Conservation (phyloP, 2,329 filamentous ascomycete genomes). For the Lecanoromycetidae sp. region DNA sequence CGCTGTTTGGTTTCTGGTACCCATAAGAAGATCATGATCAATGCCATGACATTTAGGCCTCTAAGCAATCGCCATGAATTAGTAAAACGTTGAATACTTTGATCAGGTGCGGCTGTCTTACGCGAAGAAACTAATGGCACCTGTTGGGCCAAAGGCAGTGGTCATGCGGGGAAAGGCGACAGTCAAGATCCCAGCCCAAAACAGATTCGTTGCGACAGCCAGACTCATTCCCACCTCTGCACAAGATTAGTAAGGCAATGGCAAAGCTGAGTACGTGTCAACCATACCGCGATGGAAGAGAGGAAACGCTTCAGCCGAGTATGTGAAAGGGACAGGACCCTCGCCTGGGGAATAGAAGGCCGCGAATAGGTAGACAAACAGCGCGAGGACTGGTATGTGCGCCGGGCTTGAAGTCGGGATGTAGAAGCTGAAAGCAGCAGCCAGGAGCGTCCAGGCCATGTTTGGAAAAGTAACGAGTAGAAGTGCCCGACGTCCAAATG, state of each 20-base stretch:
- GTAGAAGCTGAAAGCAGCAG: conserved; percentile 42
- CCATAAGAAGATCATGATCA: conserved; percentile 18
- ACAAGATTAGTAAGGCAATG: not conserved
- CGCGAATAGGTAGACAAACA: conserved; percentile 22
- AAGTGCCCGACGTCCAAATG: conserved; percentile 51
- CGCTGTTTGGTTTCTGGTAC: conserved; percentile 19
- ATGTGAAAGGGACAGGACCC: conserved; percentile 54
- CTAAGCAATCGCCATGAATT: not conserved
- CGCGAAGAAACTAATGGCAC: conserved; percentile 16
- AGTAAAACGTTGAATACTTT: too few relatives aligned
- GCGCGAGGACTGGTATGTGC: conserved; percentile 30
- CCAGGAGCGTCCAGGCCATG: conserved; percentile 44
- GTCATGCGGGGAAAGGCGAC: conserved; percentile 39
- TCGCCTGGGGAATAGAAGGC: conserved; percentile 36
- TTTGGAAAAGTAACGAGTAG: conserved; percentile 53
- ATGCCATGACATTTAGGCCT: conserved; percentile 18
- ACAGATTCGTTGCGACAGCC: conserved; percentile 35
- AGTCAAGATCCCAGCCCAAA: conserved; percentile 39
- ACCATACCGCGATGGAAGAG: conserved; percentile 44
- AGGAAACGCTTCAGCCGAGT: conserved; percentile 55
- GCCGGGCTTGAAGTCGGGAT: conserved; percentile 32
- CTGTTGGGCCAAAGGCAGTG: conserved; percentile 20
- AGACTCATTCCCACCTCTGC: conserved; percentile 37
- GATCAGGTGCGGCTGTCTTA: not conserved
- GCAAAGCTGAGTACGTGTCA: not conserved